Conservation (phyloP, 306 rosid species). For the Sphenostylis stenocarpa region DNA sequence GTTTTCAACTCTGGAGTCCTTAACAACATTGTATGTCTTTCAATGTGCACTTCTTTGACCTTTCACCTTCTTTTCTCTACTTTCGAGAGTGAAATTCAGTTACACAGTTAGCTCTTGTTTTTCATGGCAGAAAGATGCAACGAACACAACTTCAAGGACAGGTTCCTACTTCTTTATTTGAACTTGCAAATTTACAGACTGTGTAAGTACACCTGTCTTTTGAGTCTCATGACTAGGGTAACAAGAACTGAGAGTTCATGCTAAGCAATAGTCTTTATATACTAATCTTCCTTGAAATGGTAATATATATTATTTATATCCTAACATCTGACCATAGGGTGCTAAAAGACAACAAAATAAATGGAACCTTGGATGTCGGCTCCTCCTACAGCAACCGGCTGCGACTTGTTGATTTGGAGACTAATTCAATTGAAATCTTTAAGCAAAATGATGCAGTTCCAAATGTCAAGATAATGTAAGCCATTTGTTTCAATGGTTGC, state of each 20-base stretch:
- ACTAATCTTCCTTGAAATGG: neutral
- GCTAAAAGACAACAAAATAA: constrained; percentile 28
- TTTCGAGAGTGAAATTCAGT: neutral
- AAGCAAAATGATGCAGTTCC: neutral
- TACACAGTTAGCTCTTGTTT: constrained; percentile 7
- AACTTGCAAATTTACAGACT: constrained; percentile 40
- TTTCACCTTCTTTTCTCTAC: neutral
- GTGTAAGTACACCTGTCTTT: constrained; percentile 51
- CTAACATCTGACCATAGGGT: constrained; percentile 28
- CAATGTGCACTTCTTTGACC: constrained; percentile 17
- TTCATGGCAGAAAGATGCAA: constrained; percentile 53
- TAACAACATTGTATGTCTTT: constrained; percentile 58
- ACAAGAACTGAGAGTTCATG: neutral
- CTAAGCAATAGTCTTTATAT: neutral
- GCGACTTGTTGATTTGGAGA: constrained; percentile 35
- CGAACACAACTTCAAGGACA: constrained; percentile 48
- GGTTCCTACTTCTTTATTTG: constrained; percentile 46
- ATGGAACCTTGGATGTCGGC: constrained; percentile 36
- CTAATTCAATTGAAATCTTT: constrained; percentile 12
- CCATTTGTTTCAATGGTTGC: neutral
- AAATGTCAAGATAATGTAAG: constrained; percentile 34
- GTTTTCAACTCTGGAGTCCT: constrained; percentile 33
- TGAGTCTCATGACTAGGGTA: neutral
- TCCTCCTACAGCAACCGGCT: constrained; percentile 27
- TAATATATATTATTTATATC: neutral